Evolutionary conservation across 495 filamentous ascomycete species (phyloP).

Genomic region (Aspergillus avenaceus): DNA sequence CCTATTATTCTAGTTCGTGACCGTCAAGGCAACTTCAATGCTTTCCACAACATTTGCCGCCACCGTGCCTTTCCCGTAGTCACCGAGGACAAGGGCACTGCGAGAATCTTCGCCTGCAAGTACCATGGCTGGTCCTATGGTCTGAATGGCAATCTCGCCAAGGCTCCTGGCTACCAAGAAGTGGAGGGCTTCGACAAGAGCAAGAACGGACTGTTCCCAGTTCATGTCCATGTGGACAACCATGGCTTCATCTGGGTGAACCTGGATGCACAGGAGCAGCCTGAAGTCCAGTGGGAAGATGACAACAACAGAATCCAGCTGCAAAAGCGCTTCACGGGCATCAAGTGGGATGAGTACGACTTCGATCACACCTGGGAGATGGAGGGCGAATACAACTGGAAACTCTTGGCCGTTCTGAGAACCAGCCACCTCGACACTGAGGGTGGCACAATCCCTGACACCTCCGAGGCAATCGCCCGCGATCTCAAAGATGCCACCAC

Average conservation of each 20-base stretch:
- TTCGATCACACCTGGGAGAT: conserved; percentile 48
- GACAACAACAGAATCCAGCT: conserved; percentile 36
- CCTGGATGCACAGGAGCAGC: conserved; percentile 37
- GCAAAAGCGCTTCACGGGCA: conserved; percentile 29
- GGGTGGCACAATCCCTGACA: conserved; percentile 40
- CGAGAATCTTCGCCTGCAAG: conserved; percentile 51
- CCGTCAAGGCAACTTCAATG: conserved; percentile 46
- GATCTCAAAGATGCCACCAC: conserved; percentile 32
- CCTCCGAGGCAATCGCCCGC: conserved; percentile 27
- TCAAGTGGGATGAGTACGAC: conserved; percentile 42
- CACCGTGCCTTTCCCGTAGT: conserved; percentile 56
- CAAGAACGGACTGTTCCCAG: conserved; percentile 43
- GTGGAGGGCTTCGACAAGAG: conserved; percentile 53
- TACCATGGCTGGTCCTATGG: conserved; percentile 62
- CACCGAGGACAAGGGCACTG: conserved; percentile 40
- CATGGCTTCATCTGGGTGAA: conserved; percentile 52
- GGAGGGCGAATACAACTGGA: conserved; percentile 48
- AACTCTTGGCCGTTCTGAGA: conserved; percentile 40
- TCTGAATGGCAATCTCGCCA: conserved; percentile 53
- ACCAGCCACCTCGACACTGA: conserved; percentile 40
- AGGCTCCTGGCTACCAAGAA: conserved; percentile 53
- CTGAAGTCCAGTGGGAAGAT: conserved; percentile 39
- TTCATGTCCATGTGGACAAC: conserved; percentile 43
- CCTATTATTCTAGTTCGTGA: conserved; percentile 47
- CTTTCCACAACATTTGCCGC: conserved; percentile 57